phyloP scores from a whole-genome alignment of 176 grass and related monocot species.

The Raddia distichophylla region DNA sequence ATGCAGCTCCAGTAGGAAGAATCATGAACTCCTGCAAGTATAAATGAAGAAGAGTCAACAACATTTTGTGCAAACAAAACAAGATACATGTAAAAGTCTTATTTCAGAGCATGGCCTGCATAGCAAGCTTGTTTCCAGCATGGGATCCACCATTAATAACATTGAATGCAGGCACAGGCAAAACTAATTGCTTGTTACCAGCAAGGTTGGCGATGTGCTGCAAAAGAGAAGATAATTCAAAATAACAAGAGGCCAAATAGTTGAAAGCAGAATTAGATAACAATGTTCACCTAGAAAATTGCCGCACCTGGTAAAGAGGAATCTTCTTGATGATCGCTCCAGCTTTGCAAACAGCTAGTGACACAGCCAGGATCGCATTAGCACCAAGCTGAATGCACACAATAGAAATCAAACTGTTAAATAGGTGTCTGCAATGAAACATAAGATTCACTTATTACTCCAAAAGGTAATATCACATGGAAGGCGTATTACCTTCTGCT shows the following conservation, averaged over 20 bases:
- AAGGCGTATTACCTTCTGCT: constrained; percentile 68
- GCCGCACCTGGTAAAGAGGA: constrained; percentile 65
- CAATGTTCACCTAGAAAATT: not conserved
- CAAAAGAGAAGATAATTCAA: constrained; percentile 4
- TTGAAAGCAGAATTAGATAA: not conserved
- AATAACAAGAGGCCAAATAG: not conserved
- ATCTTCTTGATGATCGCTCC: constrained; percentile 77
- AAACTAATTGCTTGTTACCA: constrained; percentile 82
- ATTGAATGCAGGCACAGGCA: constrained; percentile 95
- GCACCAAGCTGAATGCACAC: constrained; percentile 61
- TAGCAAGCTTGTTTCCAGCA: constrained; percentile 98
- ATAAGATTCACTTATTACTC: not conserved
- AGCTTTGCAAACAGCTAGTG: constrained; percentile 85
- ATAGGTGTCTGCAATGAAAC: not conserved
- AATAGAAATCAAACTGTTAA: not conserved
- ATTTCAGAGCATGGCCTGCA: constrained; percentile 61
- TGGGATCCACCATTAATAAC: constrained; percentile 95
- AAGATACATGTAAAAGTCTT: not conserved
- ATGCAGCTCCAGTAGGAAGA: constrained; percentile 77
- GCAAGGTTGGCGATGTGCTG: constrained; percentile 96
- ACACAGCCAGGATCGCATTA: constrained; percentile 82
- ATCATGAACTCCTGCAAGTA: constrained; percentile 91
- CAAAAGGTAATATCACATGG: not conserved
- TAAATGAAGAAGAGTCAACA: constrained; percentile 1
- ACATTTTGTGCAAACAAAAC: not conserved